Evolutionary conservation across 177 flowering plant genomes (phyloP), one percentile per base, ranked within the genome.

Genomic region (Vitis hybrid): DNA sequence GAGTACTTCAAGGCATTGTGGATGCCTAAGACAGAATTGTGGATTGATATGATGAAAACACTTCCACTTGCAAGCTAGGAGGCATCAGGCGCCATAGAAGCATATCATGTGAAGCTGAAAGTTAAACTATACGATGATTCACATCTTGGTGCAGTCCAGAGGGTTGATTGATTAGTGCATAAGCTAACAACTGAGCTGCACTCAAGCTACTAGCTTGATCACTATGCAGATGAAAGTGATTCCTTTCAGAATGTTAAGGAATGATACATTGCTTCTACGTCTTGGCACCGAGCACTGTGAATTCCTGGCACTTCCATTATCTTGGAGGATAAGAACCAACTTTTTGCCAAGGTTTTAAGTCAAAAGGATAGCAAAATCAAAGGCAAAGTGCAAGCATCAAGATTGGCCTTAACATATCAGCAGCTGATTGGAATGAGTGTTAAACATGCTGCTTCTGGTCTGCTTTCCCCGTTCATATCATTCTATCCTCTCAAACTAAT

Each of bases 91-190:
- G 98, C 97, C 61, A 88, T 93, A 66, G 99, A 95, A 86, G 88
- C 92, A 18, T 95, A 95, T 76, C 99, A 95, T 75, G 82, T 90
- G 76, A 95, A 93, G 87, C 80, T 95, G 76, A 95, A 95, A 80
- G 77, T 75, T 21, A 89, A 84, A 75, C 76, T 95, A 2, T 91
- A 83, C 75, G 98, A 95, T 78, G 98, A 95, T 80, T 86, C 97
- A 62, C 94, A 87, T 81, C 97, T 93, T 67, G 91, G 91, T 75
- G 87, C 97, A 23, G 81, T 90, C 58, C 94, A 89, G 72, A 87
- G 99, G 74, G 97, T 95, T 51, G 99, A 93, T 76, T 95, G 99
- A 98, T 78, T 95, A 70, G 97, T 93, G 63, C 94, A 93, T 80
- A 95, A 89, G 76, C 85, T 95, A 74, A 93, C 91, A 19, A 91